Percentiles rank a stretch among this genome's conserved stretches.
These are phyloP conservation scores for Mytilinidion resinicola DNA, from an alignment of 495 filamentous ascomycete genomes.

Conservation along the genomic window DNA sequence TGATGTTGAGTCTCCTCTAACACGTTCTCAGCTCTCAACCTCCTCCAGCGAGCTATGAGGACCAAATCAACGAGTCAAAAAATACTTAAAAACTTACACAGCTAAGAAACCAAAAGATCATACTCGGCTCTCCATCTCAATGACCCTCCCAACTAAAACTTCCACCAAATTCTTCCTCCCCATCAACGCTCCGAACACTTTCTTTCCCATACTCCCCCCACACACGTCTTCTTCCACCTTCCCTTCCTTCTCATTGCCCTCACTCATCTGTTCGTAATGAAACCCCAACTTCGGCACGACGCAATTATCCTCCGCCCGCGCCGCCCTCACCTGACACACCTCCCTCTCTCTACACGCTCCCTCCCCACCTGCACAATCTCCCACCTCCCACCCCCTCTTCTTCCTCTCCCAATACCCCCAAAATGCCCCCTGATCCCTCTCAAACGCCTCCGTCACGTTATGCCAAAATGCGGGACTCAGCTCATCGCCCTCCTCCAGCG, in stretches of 20 bases:
- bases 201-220: neutral
- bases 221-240: neutral
- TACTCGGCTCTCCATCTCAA: neutral
- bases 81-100: too few relatives aligned
- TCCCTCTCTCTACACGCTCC: constrained; percentile 36
- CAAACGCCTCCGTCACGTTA: constrained; percentile 46
- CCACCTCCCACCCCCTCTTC: constrained; percentile 35
- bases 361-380: constrained; percentile 24
- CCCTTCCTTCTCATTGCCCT: neutral
- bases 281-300: neutral
- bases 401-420: constrained; percentile 38
- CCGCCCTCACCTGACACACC: constrained; percentile 42
- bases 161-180: neutral
- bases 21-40: too few relatives aligned
- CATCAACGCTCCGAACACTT: neutral
- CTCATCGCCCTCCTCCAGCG: constrained; percentile 37
- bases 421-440: constrained; percentile 36
- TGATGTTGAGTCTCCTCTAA: too few relatives aligned
- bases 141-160: neutral
- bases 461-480: constrained; percentile 55
- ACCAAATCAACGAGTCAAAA: too few relatives aligned
- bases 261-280: neutral
- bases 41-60: too few relatives aligned
- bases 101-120: too few relatives aligned
- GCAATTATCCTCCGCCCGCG: constrained; percentile 14